phyloP scores from a whole-genome alignment of 768 basidiomycete species.

The Megacollybia marginata region DNA sequence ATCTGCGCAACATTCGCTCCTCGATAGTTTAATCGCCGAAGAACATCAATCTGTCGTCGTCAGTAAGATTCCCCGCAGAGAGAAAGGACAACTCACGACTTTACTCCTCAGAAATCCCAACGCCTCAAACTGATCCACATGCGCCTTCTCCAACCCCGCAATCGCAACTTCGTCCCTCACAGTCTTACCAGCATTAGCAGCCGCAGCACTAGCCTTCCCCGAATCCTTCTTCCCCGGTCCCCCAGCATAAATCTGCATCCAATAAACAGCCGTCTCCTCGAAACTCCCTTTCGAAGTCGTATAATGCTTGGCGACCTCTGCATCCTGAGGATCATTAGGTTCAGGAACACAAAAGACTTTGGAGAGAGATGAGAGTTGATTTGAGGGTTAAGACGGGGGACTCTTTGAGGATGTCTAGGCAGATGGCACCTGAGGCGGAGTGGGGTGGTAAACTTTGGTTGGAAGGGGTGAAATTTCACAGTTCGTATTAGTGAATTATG shows the following conservation, averaged over 20 bases:
- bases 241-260: constrained; percentile 89
- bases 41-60: constrained; percentile 66
- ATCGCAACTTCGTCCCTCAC: constrained; percentile 52
- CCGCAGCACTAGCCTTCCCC: constrained; percentile 29
- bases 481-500: too few relatives aligned
- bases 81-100: constrained; percentile 57
- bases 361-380: too few relatives aligned
- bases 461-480: too few relatives aligned
- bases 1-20: constrained; percentile 71
- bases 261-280: constrained; percentile 88
- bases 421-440: too few relatives aligned
- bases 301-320: constrained; percentile 96
- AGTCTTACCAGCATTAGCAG: constrained; percentile 42
- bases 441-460: too few relatives aligned
- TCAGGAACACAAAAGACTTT: too few relatives aligned
- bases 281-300: constrained; percentile 83
- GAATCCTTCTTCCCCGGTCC: constrained; percentile 49
- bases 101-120: constrained; percentile 79
- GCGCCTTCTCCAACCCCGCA: constrained; percentile 76
- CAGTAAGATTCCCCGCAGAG: not conserved
- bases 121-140: constrained; percentile 77
- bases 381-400: too few relatives aligned
- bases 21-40: constrained; percentile 73
- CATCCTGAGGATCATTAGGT: too few relatives aligned
- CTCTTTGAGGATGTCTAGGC: too few relatives aligned